Evolutionary conservation across 2,329 filamentous ascomycete genomes (phyloP).

Genomic region (Ciborinia camelliae): DNA sequence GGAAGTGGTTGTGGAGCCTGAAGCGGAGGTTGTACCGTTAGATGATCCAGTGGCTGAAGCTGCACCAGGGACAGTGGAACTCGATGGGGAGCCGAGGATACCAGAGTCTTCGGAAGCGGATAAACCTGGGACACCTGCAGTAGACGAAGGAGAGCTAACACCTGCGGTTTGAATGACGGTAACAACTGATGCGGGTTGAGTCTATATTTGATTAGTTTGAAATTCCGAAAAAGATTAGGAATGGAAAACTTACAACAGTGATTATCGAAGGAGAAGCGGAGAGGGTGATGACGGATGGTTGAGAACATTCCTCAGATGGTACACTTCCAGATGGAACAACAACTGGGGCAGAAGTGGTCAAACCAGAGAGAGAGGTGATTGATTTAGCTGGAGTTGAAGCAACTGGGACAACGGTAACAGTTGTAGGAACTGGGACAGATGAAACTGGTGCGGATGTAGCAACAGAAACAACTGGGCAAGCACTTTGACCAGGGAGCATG

Average conservation of each 20-base stretch:
- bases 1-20: not conserved
- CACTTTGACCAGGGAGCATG: too few species aligned
- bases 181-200: conserved; percentile 9
- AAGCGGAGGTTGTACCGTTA: not conserved
- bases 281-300: conserved; percentile 11
- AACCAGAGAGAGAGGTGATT: not conserved
- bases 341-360: not conserved
- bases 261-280: conserved; percentile 2
- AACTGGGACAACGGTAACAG: conserved; percentile 13
- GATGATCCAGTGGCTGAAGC: not conserved
- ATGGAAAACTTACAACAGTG: conserved; percentile 15
- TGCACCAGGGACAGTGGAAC: not conserved
- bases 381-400: not conserved
- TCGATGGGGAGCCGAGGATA: not conserved
- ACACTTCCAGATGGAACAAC: not conserved
- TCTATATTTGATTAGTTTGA: not conserved
- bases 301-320: conserved; percentile 8
- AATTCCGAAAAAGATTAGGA: not conserved
- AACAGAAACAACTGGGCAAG: too few species aligned
- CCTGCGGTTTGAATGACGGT: conserved; percentile 9
- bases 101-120: not conserved
- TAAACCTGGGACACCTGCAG: not conserved
- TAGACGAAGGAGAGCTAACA: not conserved
- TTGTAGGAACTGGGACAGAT: conserved; percentile 7
- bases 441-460: not conserved